A percentile compares a stretch with the other conserved stretches of the same genome.
Evolutionary conservation across 306 rosid genomes (phyloP).

Genomic region (Gleditsia sinensis): DNA sequence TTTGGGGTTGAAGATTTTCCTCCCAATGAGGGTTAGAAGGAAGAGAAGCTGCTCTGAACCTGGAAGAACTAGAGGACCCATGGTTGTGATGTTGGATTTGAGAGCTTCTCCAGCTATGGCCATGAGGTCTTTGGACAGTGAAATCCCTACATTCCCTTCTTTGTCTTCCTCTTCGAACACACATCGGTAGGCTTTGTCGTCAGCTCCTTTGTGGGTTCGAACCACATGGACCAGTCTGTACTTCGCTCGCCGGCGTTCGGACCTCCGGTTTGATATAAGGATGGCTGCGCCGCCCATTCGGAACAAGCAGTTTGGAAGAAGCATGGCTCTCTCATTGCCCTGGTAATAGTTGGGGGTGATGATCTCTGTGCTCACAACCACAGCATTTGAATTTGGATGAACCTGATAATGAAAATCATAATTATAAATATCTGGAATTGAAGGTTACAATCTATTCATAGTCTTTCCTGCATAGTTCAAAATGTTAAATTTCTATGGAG

Average conservation of each 20-base stretch:
- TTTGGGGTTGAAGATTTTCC: constrained; percentile 67
- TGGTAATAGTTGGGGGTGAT: constrained; percentile 83
- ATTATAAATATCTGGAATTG: no score
- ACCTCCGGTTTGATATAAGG: constrained; percentile 57
- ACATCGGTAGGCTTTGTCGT: constrained; percentile 70
- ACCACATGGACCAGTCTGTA: constrained; percentile 68
- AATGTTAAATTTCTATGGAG: no score
- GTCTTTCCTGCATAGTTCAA: no score
- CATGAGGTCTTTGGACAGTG: constrained; percentile 79
- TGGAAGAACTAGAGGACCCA: constrained; percentile 86
- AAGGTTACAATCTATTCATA: no score
- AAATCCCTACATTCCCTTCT: constrained; percentile 81
- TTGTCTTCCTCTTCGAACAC: constrained; percentile 74
- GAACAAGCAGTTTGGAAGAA: constrained; percentile 82
- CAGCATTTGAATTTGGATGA: constrained; percentile 77
- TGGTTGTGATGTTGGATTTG: constrained; percentile 81
- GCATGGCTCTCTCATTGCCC: constrained; percentile 90
- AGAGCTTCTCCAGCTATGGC: constrained; percentile 90
- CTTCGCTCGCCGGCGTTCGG: constrained; percentile 58
- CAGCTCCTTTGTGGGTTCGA: constrained; percentile 74
- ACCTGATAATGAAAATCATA: no score
- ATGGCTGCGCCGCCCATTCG: constrained; percentile 92
- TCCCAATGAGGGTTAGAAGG: constrained; percentile 61
- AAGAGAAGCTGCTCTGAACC: constrained; percentile 84
- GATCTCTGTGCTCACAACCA: constrained; percentile 86